Evolutionary conservation across 1,284 basidiomycete genomes (phyloP).

Genomic region (Leccinum solheimii): DNA sequence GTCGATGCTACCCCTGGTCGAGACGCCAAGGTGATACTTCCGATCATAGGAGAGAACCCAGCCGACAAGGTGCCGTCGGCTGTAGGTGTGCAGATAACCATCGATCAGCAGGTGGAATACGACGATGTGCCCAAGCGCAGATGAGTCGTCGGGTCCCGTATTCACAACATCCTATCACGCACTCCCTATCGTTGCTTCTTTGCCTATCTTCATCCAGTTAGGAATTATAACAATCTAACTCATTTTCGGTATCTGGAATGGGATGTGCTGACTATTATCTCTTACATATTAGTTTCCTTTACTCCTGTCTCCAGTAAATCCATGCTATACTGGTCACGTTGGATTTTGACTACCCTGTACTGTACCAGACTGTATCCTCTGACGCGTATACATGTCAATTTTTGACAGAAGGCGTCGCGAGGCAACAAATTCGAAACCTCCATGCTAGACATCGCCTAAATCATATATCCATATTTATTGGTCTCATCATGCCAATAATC

Average conservation of each 20-base stretch:
- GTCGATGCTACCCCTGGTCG: constrained; percentile 36
- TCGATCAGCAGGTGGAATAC: constrained; percentile 55
- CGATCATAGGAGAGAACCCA: constrained; percentile 32
- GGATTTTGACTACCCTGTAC: background rate
- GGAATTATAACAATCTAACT: background rate
- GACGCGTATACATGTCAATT: background rate
- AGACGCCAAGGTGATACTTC: constrained; percentile 46
- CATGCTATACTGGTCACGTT: background rate
- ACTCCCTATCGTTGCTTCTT: background rate
- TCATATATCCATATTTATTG: background rate
- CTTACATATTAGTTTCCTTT: background rate
- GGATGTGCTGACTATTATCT: background rate
- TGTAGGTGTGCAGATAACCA: constrained; percentile 54
- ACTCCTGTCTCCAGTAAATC: background rate
- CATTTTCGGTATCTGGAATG: constrained; percentile 9
- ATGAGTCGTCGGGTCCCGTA: constrained; percentile 10
- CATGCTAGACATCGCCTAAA: background rate
- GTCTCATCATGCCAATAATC: background rate
- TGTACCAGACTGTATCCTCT: constrained; percentile 1
- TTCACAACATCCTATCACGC: background rate
- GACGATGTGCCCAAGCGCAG: constrained; percentile 35
- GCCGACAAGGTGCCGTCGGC: constrained; percentile 25
- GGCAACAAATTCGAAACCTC: background rate
- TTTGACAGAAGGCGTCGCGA: background rate
- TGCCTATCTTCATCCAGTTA: background rate